Conservation (phyloP, 306 rosid genomes). For the Quercus suber region DNA sequence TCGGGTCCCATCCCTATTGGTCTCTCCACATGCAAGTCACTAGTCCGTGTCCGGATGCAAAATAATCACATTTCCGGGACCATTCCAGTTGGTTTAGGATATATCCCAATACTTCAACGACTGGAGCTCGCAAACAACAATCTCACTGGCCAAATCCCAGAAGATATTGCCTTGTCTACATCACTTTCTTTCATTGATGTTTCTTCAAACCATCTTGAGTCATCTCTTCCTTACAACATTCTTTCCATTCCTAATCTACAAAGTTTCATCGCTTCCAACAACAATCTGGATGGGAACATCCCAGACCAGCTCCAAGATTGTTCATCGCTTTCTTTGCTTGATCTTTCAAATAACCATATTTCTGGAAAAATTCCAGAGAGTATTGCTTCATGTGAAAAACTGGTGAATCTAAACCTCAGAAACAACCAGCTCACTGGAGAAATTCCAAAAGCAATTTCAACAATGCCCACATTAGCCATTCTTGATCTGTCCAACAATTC, state of each 20-base stretch:
- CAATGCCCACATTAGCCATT: conserved; percentile 71
- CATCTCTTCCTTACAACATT: conserved; percentile 63
- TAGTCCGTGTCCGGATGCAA: conserved; percentile 78
- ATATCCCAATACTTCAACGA: conserved; percentile 59
- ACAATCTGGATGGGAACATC: conserved; percentile 55
- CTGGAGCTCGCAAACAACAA: conserved; percentile 80
- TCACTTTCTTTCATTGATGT: conserved; percentile 85
- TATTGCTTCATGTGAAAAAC: conserved; percentile 69
- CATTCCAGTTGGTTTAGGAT: conserved; percentile 75
- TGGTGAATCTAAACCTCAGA: conserved; percentile 64
- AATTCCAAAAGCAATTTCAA: conserved; percentile 61
- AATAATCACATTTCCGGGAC: conserved; percentile 69
- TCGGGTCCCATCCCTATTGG: conserved; percentile 69
- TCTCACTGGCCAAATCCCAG: conserved; percentile 64
- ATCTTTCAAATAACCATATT: conserved; percentile 60
- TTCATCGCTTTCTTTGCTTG: conserved; percentile 71
- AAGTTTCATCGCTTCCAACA: conserved; percentile 73
- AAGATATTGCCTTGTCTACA: conserved; percentile 53
- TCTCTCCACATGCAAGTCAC: conserved; percentile 60
- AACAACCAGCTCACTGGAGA: conserved; percentile 62
- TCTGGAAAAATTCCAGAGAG: conserved; percentile 71
- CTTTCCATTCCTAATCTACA: conserved; percentile 69
- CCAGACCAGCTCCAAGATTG: conserved; percentile 73
- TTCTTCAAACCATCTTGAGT: conserved; percentile 66
- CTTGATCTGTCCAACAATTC: conserved; percentile 83